These are phyloP conservation scores for Przewalskia tangutica DNA, from an alignment of 257 asterid species.

Conservation along the genomic window DNA sequence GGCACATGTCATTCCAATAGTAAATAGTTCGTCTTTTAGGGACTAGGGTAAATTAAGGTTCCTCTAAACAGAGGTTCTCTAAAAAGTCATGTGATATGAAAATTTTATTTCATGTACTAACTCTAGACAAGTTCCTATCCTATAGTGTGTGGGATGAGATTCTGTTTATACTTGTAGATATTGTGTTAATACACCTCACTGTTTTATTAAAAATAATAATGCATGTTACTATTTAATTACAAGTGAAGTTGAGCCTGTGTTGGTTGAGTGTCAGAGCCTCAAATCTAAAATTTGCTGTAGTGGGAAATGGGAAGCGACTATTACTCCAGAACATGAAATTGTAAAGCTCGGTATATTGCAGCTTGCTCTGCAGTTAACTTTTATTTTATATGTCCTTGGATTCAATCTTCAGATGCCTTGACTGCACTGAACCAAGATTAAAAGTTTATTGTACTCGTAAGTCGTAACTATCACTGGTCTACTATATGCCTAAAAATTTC, in stretches of 20 bases:
- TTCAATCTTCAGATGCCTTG: neutral
- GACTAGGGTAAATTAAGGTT: neutral
- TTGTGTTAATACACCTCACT: neutral
- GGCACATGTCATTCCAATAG: neutral
- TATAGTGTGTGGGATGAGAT: neutral
- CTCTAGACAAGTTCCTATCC: neutral
- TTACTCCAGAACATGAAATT: neutral
- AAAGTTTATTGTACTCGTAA: neutral
- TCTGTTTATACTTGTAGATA: neutral
- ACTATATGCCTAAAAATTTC: neutral
- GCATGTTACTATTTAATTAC: neutral
- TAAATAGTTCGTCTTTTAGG: neutral
- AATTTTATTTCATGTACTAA: neutral
- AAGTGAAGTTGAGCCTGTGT: neutral
- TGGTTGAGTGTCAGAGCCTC: neutral
- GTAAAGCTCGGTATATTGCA: neutral
- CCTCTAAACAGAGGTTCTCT: neutral
- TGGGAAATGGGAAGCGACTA: neutral
- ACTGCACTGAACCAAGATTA: neutral
- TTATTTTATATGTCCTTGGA: neutral
- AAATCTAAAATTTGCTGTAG: neutral
- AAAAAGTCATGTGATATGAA: neutral
- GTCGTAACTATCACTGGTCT: neutral
- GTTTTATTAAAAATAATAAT: neutral
- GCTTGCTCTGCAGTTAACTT: neutral